Evolutionary conservation across 768 basidiomycete species (phyloP).

Genomic region (Omphalotus guepiniiformis): DNA sequence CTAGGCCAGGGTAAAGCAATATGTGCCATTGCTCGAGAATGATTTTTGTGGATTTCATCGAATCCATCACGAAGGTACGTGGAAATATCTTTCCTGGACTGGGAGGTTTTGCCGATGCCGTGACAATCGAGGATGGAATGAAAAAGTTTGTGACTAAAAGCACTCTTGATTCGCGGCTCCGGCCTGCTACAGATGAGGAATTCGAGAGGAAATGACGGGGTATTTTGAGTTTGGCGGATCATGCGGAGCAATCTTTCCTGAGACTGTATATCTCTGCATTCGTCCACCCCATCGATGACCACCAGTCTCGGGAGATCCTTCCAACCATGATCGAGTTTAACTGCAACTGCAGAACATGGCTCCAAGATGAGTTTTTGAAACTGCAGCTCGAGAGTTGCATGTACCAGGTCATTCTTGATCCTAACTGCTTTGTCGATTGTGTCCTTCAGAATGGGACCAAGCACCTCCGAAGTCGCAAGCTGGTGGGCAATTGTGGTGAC

Average conservation of each 20-base stretch:
- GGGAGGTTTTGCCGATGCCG: neutral
- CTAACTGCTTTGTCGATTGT: constrained; percentile 9
- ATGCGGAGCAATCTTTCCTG: constrained; percentile 25
- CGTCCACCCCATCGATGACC: constrained; percentile 33
- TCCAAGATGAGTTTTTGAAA: constrained; percentile 30
- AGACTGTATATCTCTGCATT: constrained; percentile 21
- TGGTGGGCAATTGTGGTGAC: constrained; percentile 31
- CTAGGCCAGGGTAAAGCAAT: neutral
- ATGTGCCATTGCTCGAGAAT: constrained; percentile 1
- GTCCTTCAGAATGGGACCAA: neutral
- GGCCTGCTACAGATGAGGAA: constrained; percentile 29
- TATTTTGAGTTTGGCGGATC: constrained; percentile 16
- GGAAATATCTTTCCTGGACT: neutral
- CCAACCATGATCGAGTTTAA: neutral
- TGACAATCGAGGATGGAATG: neutral
- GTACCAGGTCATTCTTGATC: neutral
- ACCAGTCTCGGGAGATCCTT: constrained; percentile 20
- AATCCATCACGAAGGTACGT: neutral
- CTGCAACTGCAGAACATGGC: constrained; percentile 8
- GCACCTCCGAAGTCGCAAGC: constrained; percentile 16
- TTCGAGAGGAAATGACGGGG: constrained; percentile 18
- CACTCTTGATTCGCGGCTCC: constrained; percentile 23
- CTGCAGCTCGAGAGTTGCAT: constrained; percentile 12
- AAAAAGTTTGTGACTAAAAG: constrained; percentile 9
- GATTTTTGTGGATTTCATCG: neutral